Evolutionary conservation across 768 basidiomycete species (phyloP), one percentile per base, ranked within the genome.

Genomic region (Mycena rosella): DNA sequence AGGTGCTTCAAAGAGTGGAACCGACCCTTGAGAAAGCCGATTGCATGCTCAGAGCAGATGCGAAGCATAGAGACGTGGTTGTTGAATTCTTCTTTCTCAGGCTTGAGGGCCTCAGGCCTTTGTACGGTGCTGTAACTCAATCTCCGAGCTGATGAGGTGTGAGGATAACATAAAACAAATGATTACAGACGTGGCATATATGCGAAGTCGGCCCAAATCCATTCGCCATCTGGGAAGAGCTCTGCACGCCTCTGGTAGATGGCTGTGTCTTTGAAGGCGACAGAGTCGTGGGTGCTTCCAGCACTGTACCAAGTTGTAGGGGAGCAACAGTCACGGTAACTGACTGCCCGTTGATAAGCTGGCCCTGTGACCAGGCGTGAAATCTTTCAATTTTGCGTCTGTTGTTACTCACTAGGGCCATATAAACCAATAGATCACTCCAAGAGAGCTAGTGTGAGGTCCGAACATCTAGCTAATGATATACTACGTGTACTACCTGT

Each of bases 261-360:
- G 5, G 51, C 27, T 1, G 79, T 80, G 11, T 73, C 34, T 32
- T 74, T 42, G 71, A 69, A 82, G 14, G 79, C 80, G 7, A 76
- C 76, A 14, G 81, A 63, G 71, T 83, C 78, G 69, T 83, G 82
- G 18, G 72, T 71, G 60, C 79, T 80, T n/a, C 82, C 82, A 24
- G n/a, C n/a, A n/a, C n/a, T n/a, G n/a, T n/a, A n/a, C n/a, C n/a
- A n/a, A n/a, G n/a, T n/a, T n/a, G n/a, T n/a, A n/a, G n/a, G n/a
- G n/a, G n/a, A n/a, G n/a, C n/a, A n/a, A n/a, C n/a, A n/a, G n/a
- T n/a, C n/a, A n/a, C n/a, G n/a, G n/a, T n/a, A n/a, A n/a, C n/a
- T n/a, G n/a, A n/a, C n/a, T n/a, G n/a, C n/a, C n/a, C n/a, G n/a
- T n/a, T n/a, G n/a, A n/a, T n/a, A n/a, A n/a, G n/a, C n/a, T n/a